These are phyloP conservation scores for Rhizopogon vinicolor DNA, from an alignment of 768 basidiomycete genomes.

Conservation along the genomic window DNA sequence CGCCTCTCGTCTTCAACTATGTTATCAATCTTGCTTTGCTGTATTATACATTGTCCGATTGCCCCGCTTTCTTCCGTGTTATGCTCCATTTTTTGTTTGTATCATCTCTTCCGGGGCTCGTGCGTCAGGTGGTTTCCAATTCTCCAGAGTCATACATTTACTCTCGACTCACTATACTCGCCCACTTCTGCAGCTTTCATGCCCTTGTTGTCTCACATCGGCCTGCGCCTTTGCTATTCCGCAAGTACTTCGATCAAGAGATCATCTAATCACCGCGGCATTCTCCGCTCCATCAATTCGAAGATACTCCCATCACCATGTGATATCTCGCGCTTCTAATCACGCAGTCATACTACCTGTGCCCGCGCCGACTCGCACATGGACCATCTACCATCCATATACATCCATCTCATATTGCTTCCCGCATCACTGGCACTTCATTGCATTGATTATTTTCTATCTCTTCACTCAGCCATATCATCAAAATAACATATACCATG, in stretches of 20 bases:
- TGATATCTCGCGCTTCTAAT: neutral
- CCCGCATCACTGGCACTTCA: neutral
- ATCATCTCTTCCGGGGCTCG: neutral
- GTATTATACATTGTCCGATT: neutral
- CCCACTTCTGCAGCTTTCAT: neutral
- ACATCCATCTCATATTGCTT: neutral
- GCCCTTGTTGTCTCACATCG: neutral
- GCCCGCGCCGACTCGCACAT: neutral
- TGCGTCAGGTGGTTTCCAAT: neutral
- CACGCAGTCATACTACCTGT: neutral
- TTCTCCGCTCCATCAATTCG: neutral
- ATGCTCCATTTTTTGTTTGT: neutral
- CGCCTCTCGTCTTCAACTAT: neutral
- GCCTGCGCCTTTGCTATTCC: neutral
- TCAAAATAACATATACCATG: neutral
- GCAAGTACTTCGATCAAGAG: neutral
- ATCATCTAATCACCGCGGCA: neutral
- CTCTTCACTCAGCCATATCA: constrained; percentile 1
- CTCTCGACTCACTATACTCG: neutral
- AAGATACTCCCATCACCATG: neutral
- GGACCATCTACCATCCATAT: neutral
- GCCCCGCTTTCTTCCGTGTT: constrained; percentile 5
- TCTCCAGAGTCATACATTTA: neutral
- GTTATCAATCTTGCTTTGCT: constrained; percentile 2
- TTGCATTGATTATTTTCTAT: neutral